Evolutionary conservation across 805 yeast genomes (phyloP), one percentile per base, ranked within the genome.

Genomic region (Candida coquimbonensis): DNA sequence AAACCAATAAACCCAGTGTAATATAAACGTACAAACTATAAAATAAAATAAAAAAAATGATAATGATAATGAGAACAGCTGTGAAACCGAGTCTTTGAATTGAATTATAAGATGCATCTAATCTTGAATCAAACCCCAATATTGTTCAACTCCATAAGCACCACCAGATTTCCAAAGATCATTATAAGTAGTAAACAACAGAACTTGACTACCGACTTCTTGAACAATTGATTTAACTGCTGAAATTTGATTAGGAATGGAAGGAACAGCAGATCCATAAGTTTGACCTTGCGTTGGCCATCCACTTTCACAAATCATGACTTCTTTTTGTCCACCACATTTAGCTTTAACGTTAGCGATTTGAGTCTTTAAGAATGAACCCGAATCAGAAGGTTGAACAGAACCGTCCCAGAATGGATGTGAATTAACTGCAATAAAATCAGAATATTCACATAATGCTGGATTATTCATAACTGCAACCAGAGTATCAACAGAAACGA

Each of bases 321-420:
- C 64, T 17, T 59, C 53, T 61, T 80, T 78, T 36, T 21, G 14
- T 31, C 55, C 50, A 49, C 78, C 77, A 59, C 85, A 80, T 19
- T 60, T 63, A 37, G 61, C 50, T 53, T 70, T 64, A 47, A 80
- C 66, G 51, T 64, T 57, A 5, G 65, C 51, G 39, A 80, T 74
- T 55, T 79, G 82, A 19, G 55, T 52, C 51, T 65, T 53, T 48
- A 80, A 63, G 74, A 75, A 80, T 4, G 74, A 43, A 39, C 84
- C 87, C 1, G 83, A 65, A 49, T 76, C 63, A 5, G 66, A 62
- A 21, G 87, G 78, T 27, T 59, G 60, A 19, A 73, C 74, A 25
- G 63, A 57, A 46, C 82, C 83, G 54, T 75, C 80, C 75, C 80
- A 81, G 69, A 65, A 81, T 40, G 87, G 82, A 61, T 81, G 87